phyloP scores from a whole-genome alignment of 23 red algal species.

The Gracilaria caudata region DNA sequence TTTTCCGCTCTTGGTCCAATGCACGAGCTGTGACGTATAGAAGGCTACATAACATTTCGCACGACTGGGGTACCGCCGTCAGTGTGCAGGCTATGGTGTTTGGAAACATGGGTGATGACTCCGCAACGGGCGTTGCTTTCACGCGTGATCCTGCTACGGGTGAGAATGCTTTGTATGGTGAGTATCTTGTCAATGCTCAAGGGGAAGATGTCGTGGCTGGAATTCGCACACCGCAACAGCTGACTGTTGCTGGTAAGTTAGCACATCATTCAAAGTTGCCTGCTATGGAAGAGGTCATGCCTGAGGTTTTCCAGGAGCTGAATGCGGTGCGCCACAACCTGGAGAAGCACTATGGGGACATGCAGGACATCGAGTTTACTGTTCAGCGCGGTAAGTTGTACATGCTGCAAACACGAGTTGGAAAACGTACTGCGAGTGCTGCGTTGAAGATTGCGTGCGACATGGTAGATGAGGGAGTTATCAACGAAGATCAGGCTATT shows the following conservation, averaged over 20 bases:
- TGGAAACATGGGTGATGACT: constrained; percentile 66
- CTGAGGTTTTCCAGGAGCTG: constrained; percentile 47
- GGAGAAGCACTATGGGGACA: constrained; percentile 54
- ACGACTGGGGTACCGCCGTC: constrained; percentile 62
- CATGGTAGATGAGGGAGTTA: constrained; percentile 67
- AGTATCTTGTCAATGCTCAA: constrained; percentile 74
- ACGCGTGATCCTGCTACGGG: constrained; percentile 64
- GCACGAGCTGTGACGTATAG: constrained; percentile 51
- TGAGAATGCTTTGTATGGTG: constrained; percentile 55
- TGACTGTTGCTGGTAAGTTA: constrained; percentile 51
- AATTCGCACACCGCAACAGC: constrained; percentile 63
- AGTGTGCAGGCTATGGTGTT: constrained; percentile 75
- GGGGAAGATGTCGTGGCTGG: constrained; percentile 75
- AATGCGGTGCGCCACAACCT: constrained; percentile 45
- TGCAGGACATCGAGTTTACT: constrained; percentile 77
- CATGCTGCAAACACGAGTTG: constrained; percentile 56
- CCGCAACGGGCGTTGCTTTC: constrained; percentile 63
- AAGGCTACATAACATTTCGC: constrained; percentile 37
- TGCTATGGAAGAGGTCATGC: constrained; percentile 65
- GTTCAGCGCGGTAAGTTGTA: constrained; percentile 58
- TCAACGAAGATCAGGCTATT: constrained; percentile 54
- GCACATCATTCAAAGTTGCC: constrained; percentile 37
- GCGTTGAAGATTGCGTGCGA: constrained; percentile 66
- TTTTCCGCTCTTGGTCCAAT: constrained; percentile 63
- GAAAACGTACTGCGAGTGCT: constrained; percentile 65